Evolutionary conservation across 176 grass and related monocot genomes (phyloP), one percentile per base, ranked within the genome.

Genomic region (Zoysia japonica): DNA sequence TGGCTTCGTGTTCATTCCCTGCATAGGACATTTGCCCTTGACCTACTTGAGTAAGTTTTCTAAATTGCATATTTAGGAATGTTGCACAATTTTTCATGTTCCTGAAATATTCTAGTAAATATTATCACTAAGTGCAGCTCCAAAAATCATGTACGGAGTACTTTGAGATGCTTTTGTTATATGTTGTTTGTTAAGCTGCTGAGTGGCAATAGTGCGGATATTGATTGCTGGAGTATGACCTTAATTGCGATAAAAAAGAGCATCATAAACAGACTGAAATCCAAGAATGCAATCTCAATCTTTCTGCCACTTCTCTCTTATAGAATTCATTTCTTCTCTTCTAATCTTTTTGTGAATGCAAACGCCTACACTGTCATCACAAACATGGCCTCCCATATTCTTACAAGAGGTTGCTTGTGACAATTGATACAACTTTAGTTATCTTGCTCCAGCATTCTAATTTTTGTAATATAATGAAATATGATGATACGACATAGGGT

Each of bases 21-120:
- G 50, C 95, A 92, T 74, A 82, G 92, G 83, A 91, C 90, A 83
- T 94, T 98, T 90, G 78, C 88, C 84, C 95, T 98, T 79, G 95
- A 98, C 87, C 94, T 98, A 82, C 87, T 94, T 49, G 95, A 98
- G 95, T 98, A 87, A 92, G 88, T 75, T 68, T 43, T 79, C 44
- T 79, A 82, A 44, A 59, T 56, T 61, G 10, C 60, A 69, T 53
- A 40, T 64, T 7, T 13, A 16, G 71, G n/a, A 42, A 72, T 54
- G 59, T 3, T 61, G 59, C 20, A 35, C 52, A 69, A 66, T 14
- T 80, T 80, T 52, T 11, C 28, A 70, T 67, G 57, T 57, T 57
- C 11, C 14, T 20, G 71, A 12, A 42, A 72, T 54, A n/a, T 44
- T 60, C 47, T n/a, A 47, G 64, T 71, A 64, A 79, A 45, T 70